Evolutionary conservation across 352 stramenopile genomes (phyloP), one percentile per base, ranked within the genome.

Genomic region (Globisporangium paddicum): DNA sequence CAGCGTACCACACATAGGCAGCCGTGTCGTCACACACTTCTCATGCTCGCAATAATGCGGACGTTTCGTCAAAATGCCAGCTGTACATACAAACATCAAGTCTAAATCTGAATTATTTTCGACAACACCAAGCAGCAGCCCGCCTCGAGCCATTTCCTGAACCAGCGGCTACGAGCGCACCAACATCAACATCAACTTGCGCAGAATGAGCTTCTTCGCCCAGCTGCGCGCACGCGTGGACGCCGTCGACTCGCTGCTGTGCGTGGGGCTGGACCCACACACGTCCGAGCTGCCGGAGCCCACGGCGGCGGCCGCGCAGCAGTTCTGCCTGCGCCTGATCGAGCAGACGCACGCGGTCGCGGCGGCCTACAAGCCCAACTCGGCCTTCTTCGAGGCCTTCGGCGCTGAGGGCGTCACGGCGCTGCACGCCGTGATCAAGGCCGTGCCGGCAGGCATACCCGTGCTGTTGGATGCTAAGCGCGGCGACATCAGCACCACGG

Each of bases 331-430:
- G 44, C 83, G 73, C 30, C 78, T 99, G 45, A 98, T 99, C 62
- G 83, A 98, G 48, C 85, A 94, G 50, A 99, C 97, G 16, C 77
- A 96, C 42, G 77, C 94, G 21, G 83, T 97, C 42, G 95, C 96
- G 2, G 93, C 95, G 10, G 91, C 87, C 37, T 99, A 98, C 88
- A 99, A 99, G 75, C 98, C 98, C 28, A 99, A 99, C 78, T 95
- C 96, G 55, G 98, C 98, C 6, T 99, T 99, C 75, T 99, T 99
- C 69, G 97, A 99, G 58, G 82, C 80, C 14, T 94, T 95, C 54
- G 87, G 86, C 34, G 74, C 79, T 10, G 87, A 94, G 37, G 97
- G 97, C 48, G 75, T 96, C 56, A 69, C 73, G 7, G 96, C 95
- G 6, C 73, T 99, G 32, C 76, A 91, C 60, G 72, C 90, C 45